A percentile compares a stretch with the other conserved stretches of the same genome.
Conservation (phyloP, 2,329 filamentous ascomycete species). For the Ophiosphaerella herpotricha region DNA sequence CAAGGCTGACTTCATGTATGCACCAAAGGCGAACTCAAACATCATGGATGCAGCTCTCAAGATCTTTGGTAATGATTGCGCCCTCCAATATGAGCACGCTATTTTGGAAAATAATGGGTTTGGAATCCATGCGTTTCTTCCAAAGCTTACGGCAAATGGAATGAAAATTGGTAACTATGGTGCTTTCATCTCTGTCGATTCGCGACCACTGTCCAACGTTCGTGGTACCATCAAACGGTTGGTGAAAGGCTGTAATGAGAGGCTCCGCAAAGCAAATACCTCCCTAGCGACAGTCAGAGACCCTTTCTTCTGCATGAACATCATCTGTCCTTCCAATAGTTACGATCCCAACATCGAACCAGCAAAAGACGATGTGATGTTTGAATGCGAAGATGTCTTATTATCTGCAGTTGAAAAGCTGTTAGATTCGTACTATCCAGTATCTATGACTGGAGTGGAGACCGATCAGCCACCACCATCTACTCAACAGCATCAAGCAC, state of each 20-base stretch:
- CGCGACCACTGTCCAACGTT: constrained; percentile 63
- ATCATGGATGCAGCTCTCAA: constrained; percentile 66
- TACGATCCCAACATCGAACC: constrained; percentile 77
- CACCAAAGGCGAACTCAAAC: constrained; percentile 56
- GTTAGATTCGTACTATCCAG: constrained; percentile 48
- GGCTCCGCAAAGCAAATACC: constrained; percentile 46
- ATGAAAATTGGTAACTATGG: constrained; percentile 49
- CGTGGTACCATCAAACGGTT: constrained; percentile 66
- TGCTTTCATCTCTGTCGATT: constrained; percentile 70
- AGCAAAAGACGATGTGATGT: constrained; percentile 73
- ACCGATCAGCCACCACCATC: constrained; percentile 1
- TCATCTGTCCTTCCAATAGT: constrained; percentile 63
- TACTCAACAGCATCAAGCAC: background rate
- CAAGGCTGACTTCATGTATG: constrained; percentile 65
- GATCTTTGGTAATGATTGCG: constrained; percentile 62
- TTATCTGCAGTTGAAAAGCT: constrained; percentile 51
- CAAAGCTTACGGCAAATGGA: constrained; percentile 53
- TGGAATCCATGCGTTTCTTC: constrained; percentile 62
- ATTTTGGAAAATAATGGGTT: constrained; percentile 48
- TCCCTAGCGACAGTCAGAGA: constrained; percentile 48
- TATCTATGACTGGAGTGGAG: constrained; percentile 9
- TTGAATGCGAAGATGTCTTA: constrained; percentile 60
- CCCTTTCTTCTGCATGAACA: constrained; percentile 67
- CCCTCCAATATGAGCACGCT: constrained; percentile 58
- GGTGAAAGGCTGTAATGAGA: constrained; percentile 56